Percentiles rank a stretch among this genome's conserved stretches.
Evolutionary conservation across 1,139 yeast genomes (phyloP).

Genomic region (Hyphopichia khmerensis): DNA sequence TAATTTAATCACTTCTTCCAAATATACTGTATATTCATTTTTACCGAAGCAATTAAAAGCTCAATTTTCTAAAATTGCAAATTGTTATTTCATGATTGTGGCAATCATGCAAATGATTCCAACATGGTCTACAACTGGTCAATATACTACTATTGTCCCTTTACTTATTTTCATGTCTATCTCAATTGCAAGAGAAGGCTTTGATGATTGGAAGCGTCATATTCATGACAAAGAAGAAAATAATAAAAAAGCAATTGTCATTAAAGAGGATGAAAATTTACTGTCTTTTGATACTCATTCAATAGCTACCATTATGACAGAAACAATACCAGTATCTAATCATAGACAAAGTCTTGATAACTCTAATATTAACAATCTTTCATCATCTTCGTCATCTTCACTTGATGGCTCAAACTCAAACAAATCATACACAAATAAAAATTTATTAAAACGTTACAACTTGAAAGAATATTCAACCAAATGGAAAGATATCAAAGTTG

Average conservation of each 20-base stretch:
- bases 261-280: conserved; percentile 31
- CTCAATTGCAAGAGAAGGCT: conserved; percentile 90
- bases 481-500: conserved; percentile 84
- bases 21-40: conserved; percentile 78
- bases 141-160: conserved; percentile 92
- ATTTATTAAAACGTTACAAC: conserved; percentile 31
- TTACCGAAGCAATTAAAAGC: conserved; percentile 86
- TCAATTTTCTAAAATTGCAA: conserved; percentile 91
- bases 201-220: conserved; percentile 88
- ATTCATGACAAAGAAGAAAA: conserved; percentile 84
- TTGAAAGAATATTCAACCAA: conserved; percentile 33
- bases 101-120: conserved; percentile 96
- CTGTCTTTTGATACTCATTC: conserved; percentile 36
- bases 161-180: conserved; percentile 83
- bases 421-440: conserved; percentile 19
- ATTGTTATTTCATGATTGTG: conserved; percentile 78
- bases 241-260: conserved; percentile 51
- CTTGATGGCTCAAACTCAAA: not conserved
- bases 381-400: conserved; percentile 7
- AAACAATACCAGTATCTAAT: conserved; percentile 23
- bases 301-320: conserved; percentile 36
- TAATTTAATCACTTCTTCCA: conserved; percentile 81
- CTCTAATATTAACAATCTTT: conserved; percentile 3
- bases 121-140: conserved; percentile 96
- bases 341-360: not conserved